Conservation (phyloP, 1,284 basidiomycete genomes). For the Dichomitus squalens region DNA sequence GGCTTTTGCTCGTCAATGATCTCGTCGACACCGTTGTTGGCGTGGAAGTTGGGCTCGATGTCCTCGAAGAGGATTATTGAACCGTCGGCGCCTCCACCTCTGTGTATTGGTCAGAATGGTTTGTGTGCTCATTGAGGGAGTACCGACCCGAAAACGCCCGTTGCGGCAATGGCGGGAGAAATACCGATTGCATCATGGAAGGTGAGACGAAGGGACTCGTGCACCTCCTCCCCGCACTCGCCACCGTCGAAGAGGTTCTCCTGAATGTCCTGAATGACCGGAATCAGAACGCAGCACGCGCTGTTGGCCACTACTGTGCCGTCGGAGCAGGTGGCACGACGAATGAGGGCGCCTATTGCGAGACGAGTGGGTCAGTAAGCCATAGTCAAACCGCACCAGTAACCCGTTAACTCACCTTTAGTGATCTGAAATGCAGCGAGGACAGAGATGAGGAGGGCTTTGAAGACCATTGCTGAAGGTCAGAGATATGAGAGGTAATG, state of each 20-base stretch:
- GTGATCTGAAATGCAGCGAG: constrained; percentile 22
- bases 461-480: constrained; percentile 20
- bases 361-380: background rate
- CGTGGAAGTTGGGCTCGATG: constrained; percentile 4
- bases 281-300: constrained; percentile 42
- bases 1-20: constrained; percentile 26
- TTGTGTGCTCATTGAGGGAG: too few relatives aligned
- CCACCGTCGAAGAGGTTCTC: constrained; percentile 38
- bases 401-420: constrained; percentile 9
- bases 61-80: constrained; percentile 29
- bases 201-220: constrained; percentile 34
- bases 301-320: constrained; percentile 36
- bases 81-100: constrained; percentile 35
- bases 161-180: constrained; percentile 21
- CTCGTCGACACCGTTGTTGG: constrained; percentile 23
- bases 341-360: constrained; percentile 23
- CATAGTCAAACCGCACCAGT: background rate
- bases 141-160: constrained; percentile 24
- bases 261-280: constrained; percentile 40
- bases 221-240: constrained; percentile 31
- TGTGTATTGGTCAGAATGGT: background rate
- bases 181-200: constrained; percentile 37
- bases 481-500: constrained; percentile 5
- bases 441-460: constrained; percentile 17
- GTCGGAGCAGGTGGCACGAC: constrained; percentile 27